Evolutionary conservation across 1,139 yeast species (phyloP).

Genomic region (Zygoascus hellenicus): DNA sequence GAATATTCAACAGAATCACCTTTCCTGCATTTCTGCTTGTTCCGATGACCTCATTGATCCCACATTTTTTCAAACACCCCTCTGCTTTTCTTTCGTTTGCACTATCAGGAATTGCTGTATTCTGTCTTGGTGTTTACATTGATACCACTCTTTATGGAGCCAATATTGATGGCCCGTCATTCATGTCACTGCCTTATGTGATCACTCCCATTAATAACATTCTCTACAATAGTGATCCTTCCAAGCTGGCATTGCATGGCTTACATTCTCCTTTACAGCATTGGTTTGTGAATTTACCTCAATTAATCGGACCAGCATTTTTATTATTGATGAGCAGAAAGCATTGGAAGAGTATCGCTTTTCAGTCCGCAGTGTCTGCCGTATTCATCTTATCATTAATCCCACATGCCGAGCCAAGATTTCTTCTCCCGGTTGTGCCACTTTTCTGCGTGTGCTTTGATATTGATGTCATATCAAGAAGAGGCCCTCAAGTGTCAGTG

Average conservation of each 20-base stretch:
- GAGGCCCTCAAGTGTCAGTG: constrained; percentile 13
- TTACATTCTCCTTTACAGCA: constrained; percentile 77
- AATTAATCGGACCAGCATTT: constrained; percentile 71
- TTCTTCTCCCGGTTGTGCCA: constrained; percentile 73
- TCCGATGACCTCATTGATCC: constrained; percentile 40
- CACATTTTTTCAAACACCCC: constrained; percentile 26
- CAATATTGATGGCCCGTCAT: constrained; percentile 4
- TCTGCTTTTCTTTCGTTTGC: constrained; percentile 26
- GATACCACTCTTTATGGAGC: constrained; percentile 46
- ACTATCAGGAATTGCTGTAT: constrained; percentile 28
- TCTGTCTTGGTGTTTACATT: constrained; percentile 40
- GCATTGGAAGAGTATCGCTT: constrained; percentile 31
- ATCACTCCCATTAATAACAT: constrained; percentile 76
- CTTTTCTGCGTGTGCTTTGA: constrained; percentile 60
- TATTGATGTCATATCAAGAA: constrained; percentile 20
- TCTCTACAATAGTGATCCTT: constrained; percentile 53
- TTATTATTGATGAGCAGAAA: constrained; percentile 33
- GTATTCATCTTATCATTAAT: constrained; percentile 54
- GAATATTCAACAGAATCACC: constrained; percentile 79
- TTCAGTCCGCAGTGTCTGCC: constrained; percentile 59
- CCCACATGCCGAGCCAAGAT: constrained; percentile 91
- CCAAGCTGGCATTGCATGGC: constrained; percentile 73
- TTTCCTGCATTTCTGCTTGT: constrained; percentile 66
- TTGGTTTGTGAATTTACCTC: constrained; percentile 66
- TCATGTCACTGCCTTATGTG: constrained; percentile 32